A percentile compares a stretch with the other conserved stretches of the same genome.
Conservation (phyloP, 2,329 filamentous ascomycete species). For the Didymella sp. region DNA sequence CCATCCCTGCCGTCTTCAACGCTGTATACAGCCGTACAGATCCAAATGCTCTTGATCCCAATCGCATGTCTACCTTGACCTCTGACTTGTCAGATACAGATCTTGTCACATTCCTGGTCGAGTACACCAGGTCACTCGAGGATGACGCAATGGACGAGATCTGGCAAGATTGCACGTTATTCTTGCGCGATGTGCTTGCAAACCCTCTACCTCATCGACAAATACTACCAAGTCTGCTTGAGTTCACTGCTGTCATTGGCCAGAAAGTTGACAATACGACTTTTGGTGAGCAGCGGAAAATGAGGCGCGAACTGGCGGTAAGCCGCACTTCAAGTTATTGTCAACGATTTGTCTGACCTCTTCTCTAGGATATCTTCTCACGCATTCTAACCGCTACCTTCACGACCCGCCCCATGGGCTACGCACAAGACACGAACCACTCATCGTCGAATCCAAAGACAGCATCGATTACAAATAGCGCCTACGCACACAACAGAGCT, state of each 20-base stretch:
- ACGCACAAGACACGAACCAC: constrained; percentile 65
- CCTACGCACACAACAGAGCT: constrained; percentile 52
- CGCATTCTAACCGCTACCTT: constrained; percentile 91
- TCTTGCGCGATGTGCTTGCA: constrained; percentile 84
- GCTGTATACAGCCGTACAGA: constrained; percentile 95
- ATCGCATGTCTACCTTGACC: constrained; percentile 85
- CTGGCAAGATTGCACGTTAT: constrained; percentile 92
- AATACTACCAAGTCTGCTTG: constrained; percentile 81
- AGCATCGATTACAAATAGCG: constrained; percentile 38
- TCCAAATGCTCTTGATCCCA: constrained; percentile 76
- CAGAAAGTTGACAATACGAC: constrained; percentile 98
- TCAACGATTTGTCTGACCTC: constrained; percentile 19
- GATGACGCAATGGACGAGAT: constrained; percentile 99
- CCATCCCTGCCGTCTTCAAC: constrained; percentile 93
- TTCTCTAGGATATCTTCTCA: constrained; percentile 79
- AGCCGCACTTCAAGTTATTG: constrained; percentile 49
- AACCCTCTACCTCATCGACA: constrained; percentile 96
- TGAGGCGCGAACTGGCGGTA: constrained; percentile 88
- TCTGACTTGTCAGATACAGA: constrained; percentile 84
- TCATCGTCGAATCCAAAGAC: constrained; percentile 37
- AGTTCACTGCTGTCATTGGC: constrained; percentile 87
- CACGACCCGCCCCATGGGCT: constrained; percentile 81
- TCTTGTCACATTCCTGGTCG: constrained; percentile 85
- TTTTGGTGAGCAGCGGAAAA: constrained; percentile 91
- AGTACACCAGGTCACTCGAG: constrained; percentile 88